Conservation (phyloP, 495 filamentous ascomycete genomes). For the Bacidia rubella region DNA sequence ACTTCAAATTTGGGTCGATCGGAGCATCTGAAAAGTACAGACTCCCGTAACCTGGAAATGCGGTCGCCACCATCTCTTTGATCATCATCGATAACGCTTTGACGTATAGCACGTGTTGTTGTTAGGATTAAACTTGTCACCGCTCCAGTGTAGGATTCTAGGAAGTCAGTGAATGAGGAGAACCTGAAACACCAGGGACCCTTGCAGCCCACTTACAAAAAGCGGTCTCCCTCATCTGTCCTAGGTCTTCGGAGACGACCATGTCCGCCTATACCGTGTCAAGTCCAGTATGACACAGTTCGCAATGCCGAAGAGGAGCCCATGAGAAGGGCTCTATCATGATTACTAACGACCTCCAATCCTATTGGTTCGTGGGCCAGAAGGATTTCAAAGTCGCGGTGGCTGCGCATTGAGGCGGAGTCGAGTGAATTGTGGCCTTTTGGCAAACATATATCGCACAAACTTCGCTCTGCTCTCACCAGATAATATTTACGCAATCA, state of each 20-base stretch:
- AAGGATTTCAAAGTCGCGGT: not conserved
- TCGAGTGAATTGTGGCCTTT: not conserved
- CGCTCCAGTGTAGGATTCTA: constrained; percentile 30
- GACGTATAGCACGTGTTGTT: constrained; percentile 27
- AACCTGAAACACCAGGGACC: not conserved
- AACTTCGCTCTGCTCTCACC: not conserved
- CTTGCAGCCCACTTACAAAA: not conserved
- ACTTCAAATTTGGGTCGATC: constrained; percentile 21
- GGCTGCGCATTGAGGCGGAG: not conserved
- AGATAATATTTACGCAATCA: not conserved
- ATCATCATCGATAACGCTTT: constrained; percentile 23
- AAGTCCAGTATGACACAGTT: not conserved
- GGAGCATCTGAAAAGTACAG: constrained; percentile 21
- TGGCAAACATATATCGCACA: not conserved
- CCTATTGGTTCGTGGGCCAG: not conserved
- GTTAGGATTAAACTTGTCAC: constrained; percentile 21
- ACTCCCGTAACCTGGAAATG: constrained; percentile 34
- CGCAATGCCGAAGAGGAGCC: not conserved
- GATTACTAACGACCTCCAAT: not conserved
- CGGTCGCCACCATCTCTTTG: constrained; percentile 24
- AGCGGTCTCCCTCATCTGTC: not conserved
- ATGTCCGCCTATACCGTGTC: not conserved
- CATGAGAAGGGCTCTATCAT: not conserved
- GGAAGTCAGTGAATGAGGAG: constrained; percentile 18
- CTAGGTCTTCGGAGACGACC: not conserved